Evolutionary conservation across 495 filamentous ascomycete species (phyloP), one percentile per base, ranked within the genome.

Genomic region (Sphaerosporella brunnea): DNA sequence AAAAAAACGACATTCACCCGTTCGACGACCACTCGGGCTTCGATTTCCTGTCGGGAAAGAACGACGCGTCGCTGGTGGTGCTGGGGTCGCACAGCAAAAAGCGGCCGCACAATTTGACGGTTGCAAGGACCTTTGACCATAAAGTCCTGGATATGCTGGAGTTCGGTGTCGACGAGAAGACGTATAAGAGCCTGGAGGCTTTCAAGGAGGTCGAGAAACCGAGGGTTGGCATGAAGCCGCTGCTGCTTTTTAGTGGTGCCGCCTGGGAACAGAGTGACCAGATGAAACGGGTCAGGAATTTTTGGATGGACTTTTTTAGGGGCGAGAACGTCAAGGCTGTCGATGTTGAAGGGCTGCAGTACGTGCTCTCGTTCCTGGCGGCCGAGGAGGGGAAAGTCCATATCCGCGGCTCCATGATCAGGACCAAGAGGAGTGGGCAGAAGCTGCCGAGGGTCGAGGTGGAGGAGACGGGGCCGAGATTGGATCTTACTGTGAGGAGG

Each of bases 141-240:
- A 81, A 84, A 66, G 70, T 94, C 20, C 73, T 95, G 48, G 90
- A 97, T 63, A 88, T 97, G 83, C 66, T 87, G 36, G 90, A 97
- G 71, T 62, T 95, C 53, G 65, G 80, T 53, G 69, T 97, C 30
- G 77, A 93, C 48, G 45, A 44, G 21, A 13, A 11, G 9, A 73
- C 67, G 32, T 82, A 77, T 64, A 68, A 77, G 26, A 69, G 68
- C 26, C 66, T 94, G 49, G 63, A 68, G 19, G 75, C 85, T 37
- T 92, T 94, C 73, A 85, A 83, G 68, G 35, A 18, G 5, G n/a
- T n/a, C n/a, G 71, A 77, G 49, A 88, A 86, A 61, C 78, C 80
- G 41, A 75, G 79, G 18, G 71, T 93, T 3, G 90, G 86, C 7
- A 66, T 86, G 54, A 84, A 86, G 56, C 90, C 90, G 0, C 69